phyloP scores from a whole-genome alignment of 169 alveolate species.

The Besnoitia besnoiti region DNA sequence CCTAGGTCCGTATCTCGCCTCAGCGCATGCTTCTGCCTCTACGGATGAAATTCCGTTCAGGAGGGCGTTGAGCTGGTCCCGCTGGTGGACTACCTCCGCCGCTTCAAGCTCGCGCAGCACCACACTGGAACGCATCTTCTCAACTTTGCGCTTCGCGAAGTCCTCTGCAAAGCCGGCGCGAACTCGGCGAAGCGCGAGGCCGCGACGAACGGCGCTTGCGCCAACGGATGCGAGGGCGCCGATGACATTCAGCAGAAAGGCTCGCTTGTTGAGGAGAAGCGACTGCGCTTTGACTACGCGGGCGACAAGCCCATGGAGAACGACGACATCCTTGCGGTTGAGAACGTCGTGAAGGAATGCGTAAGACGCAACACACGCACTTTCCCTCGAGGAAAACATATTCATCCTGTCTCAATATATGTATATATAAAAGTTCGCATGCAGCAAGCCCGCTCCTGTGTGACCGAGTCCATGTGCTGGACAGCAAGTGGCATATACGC shows the following conservation, averaged over 20 bases:
- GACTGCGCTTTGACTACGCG: slow-evolving; percentile 87
- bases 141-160: slow-evolving; percentile 86
- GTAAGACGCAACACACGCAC: neutral
- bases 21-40: neutral
- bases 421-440: neutral
- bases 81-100: slow-evolving; percentile 82
- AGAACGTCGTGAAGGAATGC: slow-evolving; percentile 70
- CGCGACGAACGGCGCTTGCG: neutral
- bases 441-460: too few species aligned
- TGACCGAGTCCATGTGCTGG: neutral
- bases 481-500: too few species aligned
- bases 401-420: neutral
- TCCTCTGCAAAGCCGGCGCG: slow-evolving; percentile 31
- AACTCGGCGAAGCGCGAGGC: slow-evolving; percentile 32
- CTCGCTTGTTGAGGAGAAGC: slow-evolving; percentile 89
- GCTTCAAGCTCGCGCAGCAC: slow-evolving; percentile 89
- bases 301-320: slow-evolving; percentile 74
- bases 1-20: neutral
- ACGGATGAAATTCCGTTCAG: neutral
- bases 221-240: neutral
- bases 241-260: slow-evolving; percentile 79
- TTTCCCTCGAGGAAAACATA: neutral
- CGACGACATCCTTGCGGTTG: slow-evolving; percentile 61
- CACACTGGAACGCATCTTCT: slow-evolving; percentile 94
- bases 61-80: slow-evolving; percentile 70